A percentile compares a stretch with the other conserved stretches of the same genome.
Conservation (phyloP, 1,284 basidiomycete genomes). For the Rhizoctonia solani region DNA sequence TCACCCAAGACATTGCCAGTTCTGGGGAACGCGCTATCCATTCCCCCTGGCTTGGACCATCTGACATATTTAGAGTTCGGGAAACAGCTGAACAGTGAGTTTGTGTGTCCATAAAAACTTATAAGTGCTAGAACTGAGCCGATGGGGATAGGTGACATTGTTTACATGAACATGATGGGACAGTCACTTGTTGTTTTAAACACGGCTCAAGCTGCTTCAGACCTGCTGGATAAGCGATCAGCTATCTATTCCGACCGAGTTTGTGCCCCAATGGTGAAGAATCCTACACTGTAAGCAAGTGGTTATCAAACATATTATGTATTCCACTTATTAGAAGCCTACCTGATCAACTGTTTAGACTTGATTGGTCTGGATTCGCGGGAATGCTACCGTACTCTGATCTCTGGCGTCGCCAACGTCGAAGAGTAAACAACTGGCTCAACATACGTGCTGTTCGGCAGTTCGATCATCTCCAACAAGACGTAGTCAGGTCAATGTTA, state of each 20-base stretch:
- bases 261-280: not conserved
- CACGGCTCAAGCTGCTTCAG: constrained; percentile 49
- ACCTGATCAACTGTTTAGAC: not conserved
- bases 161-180: constrained; percentile 53
- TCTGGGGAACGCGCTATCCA: not conserved
- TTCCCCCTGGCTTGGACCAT: not conserved
- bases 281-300: not conserved
- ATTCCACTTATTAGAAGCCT: not conserved
- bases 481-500: not conserved
- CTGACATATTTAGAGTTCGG: not conserved
- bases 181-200: constrained; percentile 56
- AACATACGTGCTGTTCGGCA: not conserved
- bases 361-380: not conserved
- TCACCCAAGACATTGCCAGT: not conserved
- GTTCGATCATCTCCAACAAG: constrained; percentile 1
- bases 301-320: not conserved
- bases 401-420: constrained; percentile 1
- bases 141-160: constrained; percentile 47
- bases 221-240: constrained; percentile 54
- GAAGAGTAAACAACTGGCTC: constrained; percentile 21
- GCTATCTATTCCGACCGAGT: constrained; percentile 51
- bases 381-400: not conserved
- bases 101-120: not conserved
- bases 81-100: not conserved
- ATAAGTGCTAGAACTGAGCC: not conserved